Base-by-base conservation (phyloP, 169 alveolate species). In the Nephromyces sp. region DNA sequence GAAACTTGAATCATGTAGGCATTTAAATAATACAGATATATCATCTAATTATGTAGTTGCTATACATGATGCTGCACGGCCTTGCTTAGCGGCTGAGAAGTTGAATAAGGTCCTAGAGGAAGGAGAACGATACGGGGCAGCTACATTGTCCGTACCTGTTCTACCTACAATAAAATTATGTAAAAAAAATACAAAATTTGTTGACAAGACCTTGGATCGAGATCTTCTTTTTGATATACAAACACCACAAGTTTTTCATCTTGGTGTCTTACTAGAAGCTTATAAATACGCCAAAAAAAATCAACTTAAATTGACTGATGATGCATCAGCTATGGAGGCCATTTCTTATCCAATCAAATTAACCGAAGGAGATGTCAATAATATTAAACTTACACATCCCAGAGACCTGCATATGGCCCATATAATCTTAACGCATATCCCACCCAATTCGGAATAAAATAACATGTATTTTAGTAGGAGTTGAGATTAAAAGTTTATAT, bases 1-100 rank as follows among this genome's bases (percentile, higher is more conserved):
- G 25, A 43, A 43, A 43, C n/a, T 43, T 15, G n/a, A 43, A 15
- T 43, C 25, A 15, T n/a, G n/a, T n/a, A 43, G n/a, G 15, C 25
- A 15, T 43, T 43, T n/a, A n/a, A n/a, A 15, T 43, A 15, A 43
- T 43, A 15, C 57, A 43, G 57, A n/a, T 15, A 43, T 15, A n/a
- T 15, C 25, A 15, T 27, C 5, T 27, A 2, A 2, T 8, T 3
- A 8, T 65, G 21, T 65, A 2, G 66, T 65, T 27, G 66, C 53
- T 5, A 25, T 65, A 5, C 71, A 65, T 32, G 71, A 65, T 5
- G 28, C 71, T 5, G 71, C 71, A 5, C 66, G 71, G 5, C 71
- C 71, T 8, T 32, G 22, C 53, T 28, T 65, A 32, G 22, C 71
- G 15, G 29, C 66, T 5, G 62, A 6, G 5, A 6, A 2, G 5